Percentiles rank a stretch among this genome's conserved stretches.
Evolutionary conservation across 2,329 filamentous ascomycete species (phyloP).

Genomic region (Epichloe sibirici): DNA sequence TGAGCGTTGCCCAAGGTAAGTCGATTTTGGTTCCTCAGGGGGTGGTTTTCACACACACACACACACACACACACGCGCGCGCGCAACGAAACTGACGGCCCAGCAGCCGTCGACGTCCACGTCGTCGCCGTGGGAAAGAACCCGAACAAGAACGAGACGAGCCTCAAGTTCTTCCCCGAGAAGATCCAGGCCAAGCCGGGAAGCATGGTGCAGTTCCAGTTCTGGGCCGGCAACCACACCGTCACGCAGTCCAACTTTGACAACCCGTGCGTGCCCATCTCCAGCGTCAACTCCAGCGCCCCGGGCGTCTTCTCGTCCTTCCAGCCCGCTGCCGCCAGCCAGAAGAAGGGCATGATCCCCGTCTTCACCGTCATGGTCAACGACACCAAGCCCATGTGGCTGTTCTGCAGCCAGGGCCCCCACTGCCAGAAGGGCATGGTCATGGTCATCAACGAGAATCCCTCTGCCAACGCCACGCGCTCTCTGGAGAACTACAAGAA

Average conservation of each 20-base stretch:
- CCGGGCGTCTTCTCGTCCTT: slow-evolving; percentile 57
- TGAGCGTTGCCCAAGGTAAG: slow-evolving; percentile 35
- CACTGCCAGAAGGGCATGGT: slow-evolving; percentile 69
- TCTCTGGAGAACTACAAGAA: slow-evolving; percentile 38
- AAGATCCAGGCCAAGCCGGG: slow-evolving; percentile 51
- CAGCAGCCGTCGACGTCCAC: slow-evolving; percentile 35
- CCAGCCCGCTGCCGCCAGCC: slow-evolving; percentile 46
- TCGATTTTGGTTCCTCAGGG: not conserved
- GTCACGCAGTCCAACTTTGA: slow-evolving; percentile 68
- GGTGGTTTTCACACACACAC: too few relatives aligned
- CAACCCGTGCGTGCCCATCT: slow-evolving; percentile 53
- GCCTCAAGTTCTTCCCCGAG: slow-evolving; percentile 52
- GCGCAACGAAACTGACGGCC: not conserved
- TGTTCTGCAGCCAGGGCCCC: slow-evolving; percentile 62
- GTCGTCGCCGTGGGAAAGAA: slow-evolving; percentile 51
- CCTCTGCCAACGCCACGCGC: slow-evolving; percentile 37
- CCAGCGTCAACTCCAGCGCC: slow-evolving; percentile 35
- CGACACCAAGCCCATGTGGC: slow-evolving; percentile 60
- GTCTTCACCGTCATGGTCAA: slow-evolving; percentile 62
- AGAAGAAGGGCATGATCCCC: slow-evolving; percentile 38
- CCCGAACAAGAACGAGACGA: slow-evolving; percentile 34
- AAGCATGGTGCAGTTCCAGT: slow-evolving; percentile 55
- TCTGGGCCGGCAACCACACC: slow-evolving; percentile 60
- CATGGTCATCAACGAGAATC: slow-evolving; percentile 63
- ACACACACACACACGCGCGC: too few relatives aligned